Evolutionary conservation across 805 yeast genomes (phyloP), one percentile per base, ranked within the genome.

Genomic region (Scheffersomyces lignosus): DNA sequence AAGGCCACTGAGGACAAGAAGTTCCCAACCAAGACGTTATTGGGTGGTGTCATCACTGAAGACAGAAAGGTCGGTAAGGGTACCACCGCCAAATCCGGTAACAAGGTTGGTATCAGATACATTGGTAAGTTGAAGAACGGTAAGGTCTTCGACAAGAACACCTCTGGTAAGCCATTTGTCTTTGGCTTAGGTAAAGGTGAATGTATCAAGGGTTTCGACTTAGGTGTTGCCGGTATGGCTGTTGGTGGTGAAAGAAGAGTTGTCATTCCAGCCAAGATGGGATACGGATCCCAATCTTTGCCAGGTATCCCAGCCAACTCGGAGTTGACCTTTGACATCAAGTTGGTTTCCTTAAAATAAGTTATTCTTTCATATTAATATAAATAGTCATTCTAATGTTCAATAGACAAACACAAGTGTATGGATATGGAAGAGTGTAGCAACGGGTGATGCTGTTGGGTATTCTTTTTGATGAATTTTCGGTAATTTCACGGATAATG

Each of bases 191-290:
- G 99, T 57, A 86, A 84, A 65, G 99, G 98, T 61, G 99, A 93
- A 71, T 97, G 95, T 52, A 93, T 93, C 75, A 87, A 87, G 68
- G 99, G 98, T 49, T 93, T 96, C 87, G 99, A 93, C 63, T 78
- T 91, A 58, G 99, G 99, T 77, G 93, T 93, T 55, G 89, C 91
- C 41, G 98, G 98, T 63, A 90, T 93, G 97, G 81, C 95, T 40
- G 95, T 87, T 60, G 96, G 96, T 58, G 98, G 98, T 61, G 99
- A 93, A 78, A 90, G 99, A 78, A 83, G 98, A 74, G 88, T 93
- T 51, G 78, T 88, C 44, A 88, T 93, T 51, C 99, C 99, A 54
- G 83, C 99, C 37, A 80, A 90, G 57, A 86, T 87, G 81, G 99
- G 96, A 40, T 93, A 93, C 71, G 99, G 99, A 49, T 84, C 84